phyloP scores from a whole-genome alignment of 192 early-diverging fungal species.

The Neocallimastix lanati region DNA sequence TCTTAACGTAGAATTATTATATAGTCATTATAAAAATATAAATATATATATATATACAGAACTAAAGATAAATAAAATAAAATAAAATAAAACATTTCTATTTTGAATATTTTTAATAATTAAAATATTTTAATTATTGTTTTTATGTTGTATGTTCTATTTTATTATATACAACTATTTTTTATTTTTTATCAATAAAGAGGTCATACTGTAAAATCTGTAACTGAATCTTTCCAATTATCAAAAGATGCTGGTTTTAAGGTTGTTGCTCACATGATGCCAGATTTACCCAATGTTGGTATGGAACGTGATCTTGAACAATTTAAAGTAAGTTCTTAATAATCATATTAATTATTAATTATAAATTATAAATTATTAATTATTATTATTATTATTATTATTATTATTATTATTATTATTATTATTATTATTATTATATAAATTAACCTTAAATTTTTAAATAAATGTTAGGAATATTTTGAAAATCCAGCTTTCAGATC shows the following conservation, averaged over 20 bases:
- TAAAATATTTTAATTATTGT: no score
- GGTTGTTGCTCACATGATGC: conserved; percentile 99
- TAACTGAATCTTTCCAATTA: conserved; percentile 92
- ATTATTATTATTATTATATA: conserved; percentile 1
- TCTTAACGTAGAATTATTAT: no score
- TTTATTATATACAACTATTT: no score
- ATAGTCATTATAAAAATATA: no score
- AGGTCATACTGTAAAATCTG: conserved; percentile 95
- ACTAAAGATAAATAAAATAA: neutral
- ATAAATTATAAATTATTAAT: no score
- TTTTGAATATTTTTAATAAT: neutral
- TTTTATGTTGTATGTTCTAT: no score
- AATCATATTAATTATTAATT: no score
- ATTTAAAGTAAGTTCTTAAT: conserved; percentile 77
- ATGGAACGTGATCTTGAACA: conserved; percentile 99
- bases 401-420: neutral
- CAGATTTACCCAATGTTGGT: conserved; percentile 96
- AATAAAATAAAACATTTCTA: neutral
- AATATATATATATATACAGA: neutral
- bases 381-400: no score
- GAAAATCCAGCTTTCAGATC: conserved; percentile 98
- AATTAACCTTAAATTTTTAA: no score
- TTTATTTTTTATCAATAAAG: no score
- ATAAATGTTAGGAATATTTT: conserved; percentile 50
- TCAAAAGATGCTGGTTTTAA: conserved; percentile 98